Evolutionary conservation across 2,329 filamentous ascomycete genomes (phyloP).

Genomic region (Epicoccum sorghinum): DNA sequence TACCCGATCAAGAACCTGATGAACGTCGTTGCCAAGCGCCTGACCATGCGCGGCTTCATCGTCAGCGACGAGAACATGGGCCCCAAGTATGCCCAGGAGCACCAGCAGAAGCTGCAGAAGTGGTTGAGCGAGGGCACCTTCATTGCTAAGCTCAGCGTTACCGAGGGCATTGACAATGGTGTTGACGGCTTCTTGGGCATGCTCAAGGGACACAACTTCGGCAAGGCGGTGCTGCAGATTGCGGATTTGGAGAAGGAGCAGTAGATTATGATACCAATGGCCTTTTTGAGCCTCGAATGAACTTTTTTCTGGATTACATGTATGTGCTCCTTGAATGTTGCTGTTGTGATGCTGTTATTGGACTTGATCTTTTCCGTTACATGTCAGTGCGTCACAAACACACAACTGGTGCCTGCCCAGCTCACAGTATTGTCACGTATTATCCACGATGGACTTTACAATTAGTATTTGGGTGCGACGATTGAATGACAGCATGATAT

Average conservation of each 20-base stretch:
- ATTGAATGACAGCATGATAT: too few species aligned
- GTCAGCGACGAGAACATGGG: conserved; percentile 70
- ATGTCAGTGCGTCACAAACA: too few species aligned
- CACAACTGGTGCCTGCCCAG: too few species aligned
- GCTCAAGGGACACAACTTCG: conserved; percentile 80
- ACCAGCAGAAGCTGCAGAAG: conserved; percentile 75
- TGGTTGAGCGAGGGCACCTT: conserved; percentile 79
- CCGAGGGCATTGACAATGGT: conserved; percentile 78
- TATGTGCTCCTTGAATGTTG: too few species aligned
- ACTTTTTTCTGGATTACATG: neutral
- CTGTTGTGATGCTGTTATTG: too few species aligned
- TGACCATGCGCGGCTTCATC: conserved; percentile 79
- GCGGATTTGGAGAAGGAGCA: conserved; percentile 44
- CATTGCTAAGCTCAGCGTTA: conserved; percentile 71
- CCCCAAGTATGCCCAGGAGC: conserved; percentile 69
- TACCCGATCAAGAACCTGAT: conserved; percentile 73
- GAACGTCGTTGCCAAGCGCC: conserved; percentile 68
- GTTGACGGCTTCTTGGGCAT: conserved; percentile 76
- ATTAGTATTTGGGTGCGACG: too few species aligned
- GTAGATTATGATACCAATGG: conserved; percentile 20
- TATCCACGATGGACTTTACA: too few species aligned
- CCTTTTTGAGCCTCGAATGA: conserved; percentile 4
- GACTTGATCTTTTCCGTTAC: too few species aligned
- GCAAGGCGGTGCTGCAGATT: conserved; percentile 81
- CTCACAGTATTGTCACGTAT: too few species aligned